These are phyloP conservation scores for Pythium oligandrum DNA, from an alignment of 352 stramenopile species.

Conservation along the genomic window DNA sequence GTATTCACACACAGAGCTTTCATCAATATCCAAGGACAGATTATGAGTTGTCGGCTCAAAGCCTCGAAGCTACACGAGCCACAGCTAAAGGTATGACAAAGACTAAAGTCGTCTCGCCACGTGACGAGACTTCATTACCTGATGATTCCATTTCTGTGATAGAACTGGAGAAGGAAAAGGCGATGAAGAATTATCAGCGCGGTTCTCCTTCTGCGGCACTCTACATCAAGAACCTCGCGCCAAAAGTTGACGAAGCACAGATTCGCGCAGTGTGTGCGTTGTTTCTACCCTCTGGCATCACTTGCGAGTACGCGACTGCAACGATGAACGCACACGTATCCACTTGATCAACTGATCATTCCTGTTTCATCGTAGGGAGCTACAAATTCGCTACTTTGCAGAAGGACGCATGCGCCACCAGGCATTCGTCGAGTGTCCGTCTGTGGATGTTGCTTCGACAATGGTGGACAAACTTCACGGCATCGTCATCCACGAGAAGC, in stretches of 20 bases:
- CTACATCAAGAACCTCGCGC: constrained; percentile 83
- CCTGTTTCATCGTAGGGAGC: constrained; percentile 19
- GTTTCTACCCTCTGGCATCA: constrained; percentile 1
- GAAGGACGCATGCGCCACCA: constrained; percentile 83
- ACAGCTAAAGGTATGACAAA: background rate
- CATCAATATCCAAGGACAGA: too few relatives aligned
- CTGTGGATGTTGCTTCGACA: constrained; percentile 30
- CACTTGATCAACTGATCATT: background rate
- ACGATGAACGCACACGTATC: background rate
- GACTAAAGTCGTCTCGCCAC: background rate
- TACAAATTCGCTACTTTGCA: constrained; percentile 69
- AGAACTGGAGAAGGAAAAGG: constrained; percentile 43
- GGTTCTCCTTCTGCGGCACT: constrained; percentile 49
- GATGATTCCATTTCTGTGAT: background rate
- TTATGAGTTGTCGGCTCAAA: too few relatives aligned
- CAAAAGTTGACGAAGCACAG: constrained; percentile 25
- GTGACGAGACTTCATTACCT: background rate
- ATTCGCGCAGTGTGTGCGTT: constrained; percentile 4
- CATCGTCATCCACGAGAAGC: constrained; percentile 69
- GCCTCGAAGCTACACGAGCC: too few relatives aligned
- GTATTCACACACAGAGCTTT: too few relatives aligned
- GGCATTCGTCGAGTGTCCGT: constrained; percentile 74
- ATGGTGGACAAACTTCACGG: constrained; percentile 65
- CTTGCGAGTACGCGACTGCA: constrained; percentile 20
- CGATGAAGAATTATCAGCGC: constrained; percentile 64